Conservation (phyloP, 163 green algal species). For the Coccomyxa subellipsoidea region DNA sequence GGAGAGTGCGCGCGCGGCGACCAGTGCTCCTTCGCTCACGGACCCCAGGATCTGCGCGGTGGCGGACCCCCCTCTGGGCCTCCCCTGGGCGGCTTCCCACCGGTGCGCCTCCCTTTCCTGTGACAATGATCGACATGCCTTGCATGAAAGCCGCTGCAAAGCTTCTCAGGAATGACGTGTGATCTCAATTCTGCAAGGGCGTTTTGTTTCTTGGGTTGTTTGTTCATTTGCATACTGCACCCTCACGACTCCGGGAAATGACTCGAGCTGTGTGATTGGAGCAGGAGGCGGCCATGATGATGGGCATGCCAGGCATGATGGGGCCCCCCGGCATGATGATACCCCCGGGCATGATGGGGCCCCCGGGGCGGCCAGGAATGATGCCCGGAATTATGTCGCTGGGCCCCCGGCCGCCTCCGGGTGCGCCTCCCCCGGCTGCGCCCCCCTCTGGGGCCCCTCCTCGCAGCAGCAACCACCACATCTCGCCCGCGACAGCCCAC, state of each 20-base stretch:
- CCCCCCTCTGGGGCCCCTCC: background rate
- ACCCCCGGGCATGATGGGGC: background rate
- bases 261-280: background rate
- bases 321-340: conserved; percentile 1
- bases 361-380: conserved; percentile 6
- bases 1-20: background rate
- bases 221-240: too few relatives aligned
- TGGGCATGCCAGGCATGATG: background rate
- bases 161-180: too few relatives aligned
- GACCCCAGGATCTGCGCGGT: background rate
- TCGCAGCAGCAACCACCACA: background rate
- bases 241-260: too few relatives aligned
- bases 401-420: background rate
- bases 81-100: background rate
- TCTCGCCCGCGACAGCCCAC: background rate
- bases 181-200: too few relatives aligned
- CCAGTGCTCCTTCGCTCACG: conserved; percentile 10
- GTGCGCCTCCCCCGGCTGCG: background rate
- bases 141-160: background rate
- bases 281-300: conserved; percentile 2
- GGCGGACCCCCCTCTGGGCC: background rate
- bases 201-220: too few relatives aligned
- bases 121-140: too few relatives aligned
- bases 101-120: background rate
- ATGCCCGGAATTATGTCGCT: background rate